Conservation (phyloP, 306 rosid genomes). For the Fagus sylvatica region DNA sequence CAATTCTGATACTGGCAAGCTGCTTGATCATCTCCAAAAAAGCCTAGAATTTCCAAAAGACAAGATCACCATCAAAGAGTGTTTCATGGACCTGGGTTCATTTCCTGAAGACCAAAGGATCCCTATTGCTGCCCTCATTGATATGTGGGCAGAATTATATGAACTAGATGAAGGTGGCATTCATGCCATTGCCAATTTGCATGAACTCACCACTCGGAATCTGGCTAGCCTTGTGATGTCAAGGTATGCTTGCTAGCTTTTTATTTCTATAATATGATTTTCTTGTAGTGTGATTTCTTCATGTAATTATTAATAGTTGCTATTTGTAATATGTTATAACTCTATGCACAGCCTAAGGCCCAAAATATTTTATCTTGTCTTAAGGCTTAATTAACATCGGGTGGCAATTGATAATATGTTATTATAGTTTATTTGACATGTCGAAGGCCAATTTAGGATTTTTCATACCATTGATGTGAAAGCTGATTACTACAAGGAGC, state of each 20-base stretch:
- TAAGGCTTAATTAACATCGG: too few relatives aligned
- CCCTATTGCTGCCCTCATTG: constrained; percentile 43
- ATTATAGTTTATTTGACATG: too few relatives aligned
- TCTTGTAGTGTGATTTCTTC: background rate
- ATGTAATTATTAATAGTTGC: too few relatives aligned
- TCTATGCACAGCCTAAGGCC: too few relatives aligned
- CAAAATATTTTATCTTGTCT: constrained; percentile 9
- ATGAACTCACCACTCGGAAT: constrained; percentile 28
- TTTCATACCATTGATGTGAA: too few relatives aligned
- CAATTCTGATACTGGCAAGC: constrained; percentile 30
- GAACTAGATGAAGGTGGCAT: constrained; percentile 39
- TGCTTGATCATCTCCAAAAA: constrained; percentile 42
- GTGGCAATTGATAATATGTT: too few relatives aligned
- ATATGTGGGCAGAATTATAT: constrained; percentile 54
- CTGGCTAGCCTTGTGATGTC: constrained; percentile 47
- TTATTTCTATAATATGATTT: background rate
- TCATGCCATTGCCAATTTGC: constrained; percentile 30
- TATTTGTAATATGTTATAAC: too few relatives aligned
- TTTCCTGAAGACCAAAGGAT: constrained; percentile 68
- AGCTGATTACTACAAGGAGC: background rate
- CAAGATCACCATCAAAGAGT: constrained; percentile 41
- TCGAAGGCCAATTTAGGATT: too few relatives aligned
- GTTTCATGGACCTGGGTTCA: constrained; percentile 72
- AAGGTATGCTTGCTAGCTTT: constrained; percentile 46
- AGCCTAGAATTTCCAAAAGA: constrained; percentile 44